Conservation (phyloP, 1,284 basidiomycete species). For the Apiotrichum laibachii region DNA sequence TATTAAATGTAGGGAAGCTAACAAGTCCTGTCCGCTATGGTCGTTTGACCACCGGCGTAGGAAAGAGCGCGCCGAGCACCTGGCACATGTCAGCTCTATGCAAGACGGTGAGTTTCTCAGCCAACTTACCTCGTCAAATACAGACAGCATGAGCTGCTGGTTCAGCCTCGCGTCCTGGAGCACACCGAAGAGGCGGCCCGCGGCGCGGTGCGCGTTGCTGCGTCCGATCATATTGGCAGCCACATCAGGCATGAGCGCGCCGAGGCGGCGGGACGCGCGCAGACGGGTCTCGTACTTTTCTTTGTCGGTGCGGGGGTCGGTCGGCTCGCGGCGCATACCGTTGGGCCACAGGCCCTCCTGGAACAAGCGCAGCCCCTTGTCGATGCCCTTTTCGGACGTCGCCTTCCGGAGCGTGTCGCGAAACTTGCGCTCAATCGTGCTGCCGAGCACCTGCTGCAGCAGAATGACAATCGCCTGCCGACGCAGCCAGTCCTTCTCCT, state of each 20-base stretch:
- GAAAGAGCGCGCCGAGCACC: slow-evolving; percentile 6
- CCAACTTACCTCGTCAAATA: slow-evolving; percentile 75
- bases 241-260: slow-evolving; percentile 79
- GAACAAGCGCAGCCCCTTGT: slow-evolving; percentile 65
- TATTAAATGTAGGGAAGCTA: background rate
- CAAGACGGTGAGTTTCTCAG: no score
- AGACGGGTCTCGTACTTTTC: slow-evolving; percentile 76
- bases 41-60: background rate
- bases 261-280: slow-evolving; percentile 79
- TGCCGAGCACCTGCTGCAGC: slow-evolving; percentile 88
- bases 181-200: slow-evolving; percentile 83
- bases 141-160: slow-evolving; percentile 81
- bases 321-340: slow-evolving; percentile 65
- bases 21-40: background rate
- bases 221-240: slow-evolving; percentile 95
- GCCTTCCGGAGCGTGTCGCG: slow-evolving; percentile 66
- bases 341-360: slow-evolving; percentile 77
- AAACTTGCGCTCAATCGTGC: slow-evolving; percentile 85
- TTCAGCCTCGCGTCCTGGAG: slow-evolving; percentile 88
- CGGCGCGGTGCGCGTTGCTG: slow-evolving; percentile 85
- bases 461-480: slow-evolving; percentile 96
- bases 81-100: background rate
- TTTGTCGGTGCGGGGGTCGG: slow-evolving; percentile 66
- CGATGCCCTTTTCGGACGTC: slow-evolving; percentile 65
- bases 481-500: slow-evolving; percentile 92